Evolutionary conservation across 2,329 filamentous ascomycete species (phyloP), one percentile per base, ranked within the genome.

Genomic region (Botrytis pseudocinerea): DNA sequence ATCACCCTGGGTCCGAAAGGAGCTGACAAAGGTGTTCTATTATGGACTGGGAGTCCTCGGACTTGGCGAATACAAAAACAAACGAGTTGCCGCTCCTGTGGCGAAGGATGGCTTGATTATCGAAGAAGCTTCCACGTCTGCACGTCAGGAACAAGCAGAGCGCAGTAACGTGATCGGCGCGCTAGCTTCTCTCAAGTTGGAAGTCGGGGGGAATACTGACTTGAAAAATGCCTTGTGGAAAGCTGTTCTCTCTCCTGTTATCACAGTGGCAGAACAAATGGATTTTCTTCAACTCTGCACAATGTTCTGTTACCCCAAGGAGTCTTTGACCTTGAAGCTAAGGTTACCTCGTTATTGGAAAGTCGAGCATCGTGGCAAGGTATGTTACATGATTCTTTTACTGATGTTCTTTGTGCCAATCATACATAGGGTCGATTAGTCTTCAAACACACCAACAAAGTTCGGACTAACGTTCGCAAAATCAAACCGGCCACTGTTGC

Each of bases 1-100:
- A 35, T 92, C 90, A 1, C 89, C 90, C 0, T 91, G 85, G 77
- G 86, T 91, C 9, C 88, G 90, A 59, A 85, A 86, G 73, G 85
- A 84, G 73, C 84, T 92, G 22, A 90, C 90, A 76, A 86, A 89
- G 75, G 83, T 86, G 12, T 85, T 92, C 74, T 87, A 85, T 61
- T 83, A 84, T 35, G 90, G 90, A 7, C 82, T 92, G 59, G 90
- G 89, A 6, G 85, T 86, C 38, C 86, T 92, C 73, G 90, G 90
- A 3, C 87, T 91, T 78, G 90, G 89, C 51, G 89, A 92, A 76
- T 84, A 86, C 73, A 79, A 77, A 63, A 62, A 64, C 28, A 46
- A 80, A 68, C 78, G 81, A 66, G 71, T 69, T 60, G n/a, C 70
- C 32, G 72, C 71, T 18, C 54, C 72, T 71, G 44, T 72, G 3